A percentile compares a stretch with the other conserved stretches of the same genome.
These are phyloP conservation scores for Globisporangium polare DNA, from an alignment of 352 stramenopile species.

Conservation along the genomic window DNA sequence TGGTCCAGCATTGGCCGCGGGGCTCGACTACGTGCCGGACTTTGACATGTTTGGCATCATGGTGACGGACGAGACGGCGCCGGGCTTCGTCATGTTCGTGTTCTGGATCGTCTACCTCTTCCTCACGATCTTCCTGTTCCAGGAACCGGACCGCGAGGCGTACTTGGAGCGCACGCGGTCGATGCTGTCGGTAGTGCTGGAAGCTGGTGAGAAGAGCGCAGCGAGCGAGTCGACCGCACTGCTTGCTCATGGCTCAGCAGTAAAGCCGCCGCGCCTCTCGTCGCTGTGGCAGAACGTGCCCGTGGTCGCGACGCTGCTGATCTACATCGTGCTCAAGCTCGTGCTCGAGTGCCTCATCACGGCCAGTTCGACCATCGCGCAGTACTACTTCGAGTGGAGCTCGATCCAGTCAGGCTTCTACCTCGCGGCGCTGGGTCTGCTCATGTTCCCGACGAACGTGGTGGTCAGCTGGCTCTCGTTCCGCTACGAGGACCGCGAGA, in stretches of 20 bases:
- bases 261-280: conserved; percentile 23
- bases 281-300: conserved; percentile 75
- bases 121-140: conserved; percentile 50
- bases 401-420: conserved; percentile 83
- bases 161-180: conserved; percentile 44
- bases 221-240: conserved; percentile 10
- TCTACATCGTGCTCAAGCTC: conserved; percentile 93
- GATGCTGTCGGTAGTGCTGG: conserved; percentile 27
- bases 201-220: conserved; percentile 6
- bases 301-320: conserved; percentile 69
- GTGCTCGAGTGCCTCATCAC: conserved; percentile 89
- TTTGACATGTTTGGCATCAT: conserved; percentile 53
- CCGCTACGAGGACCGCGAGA: conserved; percentile 89
- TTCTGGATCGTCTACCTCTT: conserved; percentile 67
- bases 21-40: conserved; percentile 68
- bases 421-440: conserved; percentile 80
- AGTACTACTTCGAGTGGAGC: conserved; percentile 90
- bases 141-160: conserved; percentile 59
- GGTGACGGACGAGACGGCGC: conserved; percentile 86
- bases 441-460: conserved; percentile 93
- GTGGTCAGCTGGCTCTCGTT: conserved; percentile 87
- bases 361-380: conserved; percentile 74
- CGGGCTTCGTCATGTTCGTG: conserved; percentile 89
- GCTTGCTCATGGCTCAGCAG: background rate
- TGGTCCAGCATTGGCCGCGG: conserved; percentile 74